Conservation (phyloP, 352 stramenopile species). For the Plasmopara viticola region DNA sequence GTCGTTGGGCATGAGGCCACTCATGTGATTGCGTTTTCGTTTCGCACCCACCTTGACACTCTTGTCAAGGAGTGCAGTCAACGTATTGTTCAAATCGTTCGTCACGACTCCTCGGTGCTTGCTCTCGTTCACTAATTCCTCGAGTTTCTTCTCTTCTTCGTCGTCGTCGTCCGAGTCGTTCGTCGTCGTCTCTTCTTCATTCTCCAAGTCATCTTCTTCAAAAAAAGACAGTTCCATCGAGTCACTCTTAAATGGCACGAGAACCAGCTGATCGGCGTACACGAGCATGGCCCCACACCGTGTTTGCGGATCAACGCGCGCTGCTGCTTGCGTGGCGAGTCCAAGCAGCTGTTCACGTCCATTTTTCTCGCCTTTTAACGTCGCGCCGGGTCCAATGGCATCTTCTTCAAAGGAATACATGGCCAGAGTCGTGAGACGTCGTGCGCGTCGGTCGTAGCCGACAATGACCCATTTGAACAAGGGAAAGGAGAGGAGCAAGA, state of each 20-base stretch:
- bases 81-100: constrained; percentile 55
- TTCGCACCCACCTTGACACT: constrained; percentile 76
- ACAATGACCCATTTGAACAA: constrained; percentile 78
- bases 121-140: constrained; percentile 69
- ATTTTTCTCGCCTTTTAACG: constrained; percentile 73
- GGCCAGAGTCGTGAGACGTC: constrained; percentile 50
- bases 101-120: constrained; percentile 46
- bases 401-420: constrained; percentile 82
- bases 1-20: constrained; percentile 59
- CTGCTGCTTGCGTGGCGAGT: constrained; percentile 41
- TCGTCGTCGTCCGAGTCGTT: constrained; percentile 61
- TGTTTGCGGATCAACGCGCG: constrained; percentile 66
- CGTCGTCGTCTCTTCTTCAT: constrained; percentile 29
- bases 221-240: constrained; percentile 77
- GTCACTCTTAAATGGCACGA: constrained; percentile 76
- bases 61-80: constrained; percentile 66
- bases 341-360: constrained; percentile 70
- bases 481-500: constrained; percentile 72
- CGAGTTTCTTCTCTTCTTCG: constrained; percentile 71
- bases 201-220: constrained; percentile 65
- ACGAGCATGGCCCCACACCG: constrained; percentile 77
- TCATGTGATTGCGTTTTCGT: constrained; percentile 65
- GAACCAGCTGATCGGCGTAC: constrained; percentile 75
- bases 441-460: constrained; percentile 52
- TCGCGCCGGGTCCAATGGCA: constrained; percentile 71